Evolutionary conservation across 768 basidiomycete genomes (phyloP).

Genomic region (Paxillus ammoniavirescens): DNA sequence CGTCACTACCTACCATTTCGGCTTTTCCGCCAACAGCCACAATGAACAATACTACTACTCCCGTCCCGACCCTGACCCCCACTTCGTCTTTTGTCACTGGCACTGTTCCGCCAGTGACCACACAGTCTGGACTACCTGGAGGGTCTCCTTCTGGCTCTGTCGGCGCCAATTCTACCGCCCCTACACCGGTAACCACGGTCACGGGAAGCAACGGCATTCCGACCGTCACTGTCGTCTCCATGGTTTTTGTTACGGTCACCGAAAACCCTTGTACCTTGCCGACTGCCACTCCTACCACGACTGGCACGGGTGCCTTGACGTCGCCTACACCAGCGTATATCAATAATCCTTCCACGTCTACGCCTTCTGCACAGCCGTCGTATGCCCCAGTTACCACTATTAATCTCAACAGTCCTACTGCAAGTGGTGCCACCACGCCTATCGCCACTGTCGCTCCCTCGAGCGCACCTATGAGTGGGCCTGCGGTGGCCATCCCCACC

Average conservation of each 20-base stretch:
- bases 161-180: not conserved
- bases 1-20: not conserved
- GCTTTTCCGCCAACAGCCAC: not conserved
- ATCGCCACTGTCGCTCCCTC: not conserved
- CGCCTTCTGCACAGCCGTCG: not conserved
- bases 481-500: not conserved
- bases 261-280: not conserved
- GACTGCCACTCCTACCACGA: not conserved
- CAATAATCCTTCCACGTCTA: not conserved
- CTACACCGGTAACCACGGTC: slow-evolving; percentile 1
- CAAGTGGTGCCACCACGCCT: not conserved
- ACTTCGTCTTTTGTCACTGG: not conserved
- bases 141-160: not conserved
- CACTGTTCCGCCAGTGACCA: not conserved
- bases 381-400: slow-evolving; percentile 3
- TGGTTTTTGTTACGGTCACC: slow-evolving; percentile 6
- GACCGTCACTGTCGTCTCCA: slow-evolving; percentile 8
- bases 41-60: not conserved
- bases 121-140: not conserved
- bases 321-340: not conserved
- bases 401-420: slow-evolving; percentile 6
- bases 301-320: not conserved
- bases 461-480: not conserved
- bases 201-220: not conserved
- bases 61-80: not conserved